Conservation (phyloP, 495 filamentous ascomycete genomes). For the Friedmanniomyces endolithicus region DNA sequence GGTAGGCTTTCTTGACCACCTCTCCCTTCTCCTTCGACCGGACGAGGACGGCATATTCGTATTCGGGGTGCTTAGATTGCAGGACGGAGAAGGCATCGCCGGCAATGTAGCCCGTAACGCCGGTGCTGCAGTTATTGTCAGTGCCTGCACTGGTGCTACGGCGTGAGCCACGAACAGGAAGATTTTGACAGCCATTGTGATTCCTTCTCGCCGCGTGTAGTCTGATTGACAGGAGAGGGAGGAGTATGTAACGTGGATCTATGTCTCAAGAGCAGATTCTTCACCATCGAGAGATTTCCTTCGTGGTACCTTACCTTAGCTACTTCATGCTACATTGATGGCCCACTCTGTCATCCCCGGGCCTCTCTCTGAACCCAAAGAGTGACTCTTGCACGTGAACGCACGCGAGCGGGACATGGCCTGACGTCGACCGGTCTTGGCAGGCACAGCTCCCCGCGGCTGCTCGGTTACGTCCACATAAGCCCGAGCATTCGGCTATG, state of each 20-base stretch:
- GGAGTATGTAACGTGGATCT: neutral
- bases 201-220: too few relatives aligned
- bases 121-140: conserved; percentile 21
- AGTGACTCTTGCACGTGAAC: too few relatives aligned
- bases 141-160: neutral
- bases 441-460: neutral
- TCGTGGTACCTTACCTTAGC: too few relatives aligned
- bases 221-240: neutral
- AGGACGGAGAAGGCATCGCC: conserved; percentile 55
- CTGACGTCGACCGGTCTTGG: neutral
- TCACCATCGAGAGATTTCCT: neutral
- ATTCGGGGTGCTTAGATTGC: conserved; percentile 50
- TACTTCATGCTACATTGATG: neutral
- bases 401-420: neutral
- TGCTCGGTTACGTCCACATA: neutral
- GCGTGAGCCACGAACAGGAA: conserved; percentile 20
- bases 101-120: conserved; percentile 62
- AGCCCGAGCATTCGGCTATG: neutral
- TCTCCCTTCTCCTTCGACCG: conserved; percentile 55
- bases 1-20: conserved; percentile 46
- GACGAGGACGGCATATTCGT: conserved; percentile 51
- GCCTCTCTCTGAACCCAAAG: too few relatives aligned
- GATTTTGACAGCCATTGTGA: conserved; percentile 20
- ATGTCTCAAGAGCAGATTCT: neutral
- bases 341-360: neutral